Evolutionary conservation across 768 basidiomycete species (phyloP).

Genomic region (Agaricus blazei): DNA sequence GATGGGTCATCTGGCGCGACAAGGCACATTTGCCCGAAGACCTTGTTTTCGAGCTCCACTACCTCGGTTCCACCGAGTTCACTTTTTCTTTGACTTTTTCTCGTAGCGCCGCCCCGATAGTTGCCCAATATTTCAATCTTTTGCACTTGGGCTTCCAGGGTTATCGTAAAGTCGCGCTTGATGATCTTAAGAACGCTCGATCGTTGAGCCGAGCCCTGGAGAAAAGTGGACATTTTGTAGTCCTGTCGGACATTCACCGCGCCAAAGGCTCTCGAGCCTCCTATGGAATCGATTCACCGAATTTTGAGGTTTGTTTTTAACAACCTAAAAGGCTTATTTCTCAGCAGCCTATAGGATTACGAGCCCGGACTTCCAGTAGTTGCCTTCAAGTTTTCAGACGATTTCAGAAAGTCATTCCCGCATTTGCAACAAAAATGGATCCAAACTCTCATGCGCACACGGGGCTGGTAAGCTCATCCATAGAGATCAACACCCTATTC

Average conservation of each 20-base stretch:
- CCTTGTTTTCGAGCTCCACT: conserved; percentile 64
- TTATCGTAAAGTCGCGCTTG: conserved; percentile 41
- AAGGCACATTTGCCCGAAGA: conserved; percentile 62
- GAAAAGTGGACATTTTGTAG: conserved; percentile 44
- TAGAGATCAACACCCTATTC: neutral
- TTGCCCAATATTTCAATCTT: conserved; percentile 62
- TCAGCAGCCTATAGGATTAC: conserved; percentile 34
- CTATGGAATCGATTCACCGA: conserved; percentile 40
- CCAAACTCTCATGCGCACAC: conserved; percentile 41
- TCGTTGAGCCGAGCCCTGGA: conserved; percentile 60
- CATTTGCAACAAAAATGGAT: conserved; percentile 58
- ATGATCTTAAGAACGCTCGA: conserved; percentile 58
- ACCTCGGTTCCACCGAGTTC: conserved; percentile 62
- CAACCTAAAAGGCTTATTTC: conserved; percentile 11
- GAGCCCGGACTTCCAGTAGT: conserved; percentile 61
- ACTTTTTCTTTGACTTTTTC: conserved; percentile 55
- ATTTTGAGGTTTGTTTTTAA: conserved; percentile 44
- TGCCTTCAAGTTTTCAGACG: conserved; percentile 57
- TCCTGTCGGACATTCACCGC: conserved; percentile 54
- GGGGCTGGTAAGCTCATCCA: conserved; percentile 47
- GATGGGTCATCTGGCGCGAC: conserved; percentile 67
- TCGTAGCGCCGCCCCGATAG: conserved; percentile 48
- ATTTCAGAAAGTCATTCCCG: conserved; percentile 49
- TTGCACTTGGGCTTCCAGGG: conserved; percentile 56
- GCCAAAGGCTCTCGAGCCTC: conserved; percentile 25